phyloP scores from a whole-genome alignment of 352 stramenopile species.

The Pythium rhizo-oryzae region DNA sequence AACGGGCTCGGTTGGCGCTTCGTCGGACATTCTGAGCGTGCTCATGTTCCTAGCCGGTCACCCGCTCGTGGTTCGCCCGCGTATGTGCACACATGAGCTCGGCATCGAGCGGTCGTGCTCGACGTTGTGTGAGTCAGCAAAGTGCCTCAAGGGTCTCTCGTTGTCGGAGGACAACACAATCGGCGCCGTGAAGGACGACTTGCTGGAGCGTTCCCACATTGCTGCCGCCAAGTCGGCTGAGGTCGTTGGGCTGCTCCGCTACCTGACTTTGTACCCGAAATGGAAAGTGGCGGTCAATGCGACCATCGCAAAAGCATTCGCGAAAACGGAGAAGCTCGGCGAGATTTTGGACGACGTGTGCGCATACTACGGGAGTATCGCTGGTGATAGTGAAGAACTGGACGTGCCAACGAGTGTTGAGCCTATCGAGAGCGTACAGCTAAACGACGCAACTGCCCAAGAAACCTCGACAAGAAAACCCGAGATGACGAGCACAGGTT shows the following conservation, averaged over 20 bases:
- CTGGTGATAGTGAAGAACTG: conserved; percentile 26
- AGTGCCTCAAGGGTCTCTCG: conserved; percentile 62
- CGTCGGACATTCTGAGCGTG: conserved; percentile 22
- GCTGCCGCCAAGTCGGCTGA: conserved; percentile 64
- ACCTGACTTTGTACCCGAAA: conserved; percentile 73
- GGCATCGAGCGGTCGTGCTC: conserved; percentile 74
- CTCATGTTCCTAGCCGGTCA: conserved; percentile 69
- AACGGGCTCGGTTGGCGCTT: conserved; percentile 29
- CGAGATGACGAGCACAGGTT: conserved; percentile 47
- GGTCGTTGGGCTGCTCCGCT: conserved; percentile 64
- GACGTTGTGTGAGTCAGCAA: conserved; percentile 58
- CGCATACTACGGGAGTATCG: conserved; percentile 63
- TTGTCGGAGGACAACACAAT: conserved; percentile 30
- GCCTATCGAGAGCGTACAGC: conserved; percentile 19
- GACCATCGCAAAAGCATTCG: conserved; percentile 53
- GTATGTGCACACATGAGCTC: conserved; percentile 81
- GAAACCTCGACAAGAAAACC: conserved; percentile 47
- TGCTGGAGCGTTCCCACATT: conserved; percentile 57
- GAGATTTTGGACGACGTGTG: conserved; percentile 69
- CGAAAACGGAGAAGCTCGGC: conserved; percentile 47
- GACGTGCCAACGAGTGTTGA: conserved; percentile 21
- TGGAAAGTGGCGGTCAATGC: conserved; percentile 84
- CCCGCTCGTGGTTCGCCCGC: conserved; percentile 63
- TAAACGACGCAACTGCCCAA: conserved; percentile 31
- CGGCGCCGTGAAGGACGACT: conserved; percentile 31